These are phyloP conservation scores for Areca catechu DNA, from an alignment of 176 grass and related monocot genomes.

Conservation along the genomic window DNA sequence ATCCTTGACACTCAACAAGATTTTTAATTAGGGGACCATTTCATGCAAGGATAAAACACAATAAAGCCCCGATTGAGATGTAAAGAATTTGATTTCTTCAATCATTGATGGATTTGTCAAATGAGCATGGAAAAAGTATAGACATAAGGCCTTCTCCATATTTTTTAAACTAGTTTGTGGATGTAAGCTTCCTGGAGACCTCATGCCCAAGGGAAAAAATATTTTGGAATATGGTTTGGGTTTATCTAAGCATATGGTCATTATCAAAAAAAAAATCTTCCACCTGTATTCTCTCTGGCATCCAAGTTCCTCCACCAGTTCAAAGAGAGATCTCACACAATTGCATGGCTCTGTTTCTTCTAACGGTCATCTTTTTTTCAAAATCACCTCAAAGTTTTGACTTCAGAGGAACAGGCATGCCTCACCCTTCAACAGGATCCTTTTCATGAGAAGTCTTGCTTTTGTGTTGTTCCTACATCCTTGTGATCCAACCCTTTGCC, in stretches of 20 bases:
- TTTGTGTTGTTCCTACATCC: not conserved
- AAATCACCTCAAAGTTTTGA: conserved; percentile 23
- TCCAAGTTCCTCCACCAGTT: conserved; percentile 8
- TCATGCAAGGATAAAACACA: too few species aligned
- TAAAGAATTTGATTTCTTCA: too few species aligned
- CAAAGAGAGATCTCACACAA: conserved; percentile 19
- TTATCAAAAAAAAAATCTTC: not conserved
- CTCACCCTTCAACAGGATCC: conserved; percentile 8
- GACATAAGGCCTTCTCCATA: too few species aligned
- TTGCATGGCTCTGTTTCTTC: conserved; percentile 24
- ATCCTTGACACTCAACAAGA: too few species aligned
- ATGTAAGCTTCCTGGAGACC: not conserved
- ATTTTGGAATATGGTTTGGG: not conserved
- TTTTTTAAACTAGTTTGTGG: too few species aligned
- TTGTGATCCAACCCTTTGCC: conserved; percentile 13
- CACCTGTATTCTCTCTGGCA: not conserved
- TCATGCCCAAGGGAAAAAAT: not conserved
- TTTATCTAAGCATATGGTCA: not conserved
- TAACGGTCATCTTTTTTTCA: conserved; percentile 19
- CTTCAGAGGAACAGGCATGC: conserved; percentile 7
- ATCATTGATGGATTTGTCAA: too few species aligned
- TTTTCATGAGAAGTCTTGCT: conserved; percentile 19
- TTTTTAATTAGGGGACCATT: too few species aligned
- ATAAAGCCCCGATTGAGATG: too few species aligned
- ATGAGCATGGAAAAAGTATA: too few species aligned